phyloP scores from a whole-genome alignment of 208 protist species.

The Trypanosoma brucei region DNA sequence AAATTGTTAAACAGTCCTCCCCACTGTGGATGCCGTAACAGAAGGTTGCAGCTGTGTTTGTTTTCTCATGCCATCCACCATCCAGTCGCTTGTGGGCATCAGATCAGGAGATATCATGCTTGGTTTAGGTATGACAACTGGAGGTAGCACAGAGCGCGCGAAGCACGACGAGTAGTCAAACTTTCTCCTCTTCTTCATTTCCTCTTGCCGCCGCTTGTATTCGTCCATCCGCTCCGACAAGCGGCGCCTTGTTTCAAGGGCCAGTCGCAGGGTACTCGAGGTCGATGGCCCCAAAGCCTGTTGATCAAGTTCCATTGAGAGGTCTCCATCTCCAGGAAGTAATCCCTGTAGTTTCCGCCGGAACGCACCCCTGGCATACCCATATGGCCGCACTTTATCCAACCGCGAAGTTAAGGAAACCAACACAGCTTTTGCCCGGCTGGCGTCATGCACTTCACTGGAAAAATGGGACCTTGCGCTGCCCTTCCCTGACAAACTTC shows the following conservation, averaged over 20 bases:
- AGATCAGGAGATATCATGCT: slow-evolving; percentile 5
- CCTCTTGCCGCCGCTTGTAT: slow-evolving; percentile 6
- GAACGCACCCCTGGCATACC: slow-evolving; percentile 4
- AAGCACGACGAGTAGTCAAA: slow-evolving; percentile 26
- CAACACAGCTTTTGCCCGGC: neutral
- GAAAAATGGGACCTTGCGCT: neutral
- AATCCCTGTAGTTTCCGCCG: neutral
- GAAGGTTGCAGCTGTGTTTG: neutral
- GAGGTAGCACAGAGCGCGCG: slow-evolving; percentile 38
- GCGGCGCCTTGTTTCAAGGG: slow-evolving; percentile 7
- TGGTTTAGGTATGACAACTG: slow-evolving; percentile 39
- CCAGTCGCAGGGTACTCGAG: neutral
- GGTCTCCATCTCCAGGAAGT: neutral
- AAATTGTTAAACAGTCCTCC: neutral
- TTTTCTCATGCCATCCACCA: slow-evolving; percentile 1
- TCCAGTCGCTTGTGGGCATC: neutral
- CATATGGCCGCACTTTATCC: slow-evolving; percentile 6
- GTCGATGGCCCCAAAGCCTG: neutral
- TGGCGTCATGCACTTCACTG: neutral
- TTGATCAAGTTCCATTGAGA: neutral
- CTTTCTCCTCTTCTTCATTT: neutral
- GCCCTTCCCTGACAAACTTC: too few relatives aligned
- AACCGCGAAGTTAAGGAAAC: slow-evolving; percentile 5
- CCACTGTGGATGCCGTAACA: neutral
- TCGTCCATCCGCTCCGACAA: slow-evolving; percentile 21